Evolutionary conservation across 441 rosid species (phyloP), one percentile per base, ranked within the genome.

Genomic region (Euphorbia schlechtendalii): DNA sequence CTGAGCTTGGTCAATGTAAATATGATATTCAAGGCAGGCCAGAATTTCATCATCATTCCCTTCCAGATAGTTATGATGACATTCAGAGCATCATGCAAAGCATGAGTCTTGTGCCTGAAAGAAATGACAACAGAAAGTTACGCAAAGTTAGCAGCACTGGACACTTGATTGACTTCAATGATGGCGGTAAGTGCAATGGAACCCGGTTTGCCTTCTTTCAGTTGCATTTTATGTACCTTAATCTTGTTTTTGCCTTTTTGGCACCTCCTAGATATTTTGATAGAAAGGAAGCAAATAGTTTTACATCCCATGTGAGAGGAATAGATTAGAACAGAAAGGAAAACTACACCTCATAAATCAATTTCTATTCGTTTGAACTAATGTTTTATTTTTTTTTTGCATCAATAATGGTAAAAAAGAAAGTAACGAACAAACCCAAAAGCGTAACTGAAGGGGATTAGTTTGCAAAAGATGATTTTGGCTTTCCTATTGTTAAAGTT

Each of bases 11-110:
- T 64, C 83, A 68, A 28, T 48, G 73, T 41, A 76, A 76, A 55
- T 75, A 67, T 64, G 76, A 73, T 70, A 59, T 71, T 61, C 82
- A 59, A 63, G 72, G 68, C 52, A 28, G 80, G 12, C 65, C 73
- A 28, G 65, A 64, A 41, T 67, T 74, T 74, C 78, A 77, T 70
- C 84, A 80, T 53, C 75, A 70, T 75, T 81, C 89, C 9, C 76
- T 80, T 64, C 84, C 85, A 3, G 86, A 86, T 57, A 77, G 73
- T 76, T 77, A 74, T 30, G 80, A 80, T 76, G 81, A 80, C 71
- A 70, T 78, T 24, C 60, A 52, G 67, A 69, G 69, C 52, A 60
- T 71, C 54, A 61, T 73, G 54, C 60, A 78, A 75, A 71, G 70
- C 43, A 64, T 73, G 60, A 78, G 74, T 73, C 54, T 64, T 51